Base-by-base conservation (phyloP, 1,139 yeast genomes). In the Arxiozyma slooffiae region DNA sequence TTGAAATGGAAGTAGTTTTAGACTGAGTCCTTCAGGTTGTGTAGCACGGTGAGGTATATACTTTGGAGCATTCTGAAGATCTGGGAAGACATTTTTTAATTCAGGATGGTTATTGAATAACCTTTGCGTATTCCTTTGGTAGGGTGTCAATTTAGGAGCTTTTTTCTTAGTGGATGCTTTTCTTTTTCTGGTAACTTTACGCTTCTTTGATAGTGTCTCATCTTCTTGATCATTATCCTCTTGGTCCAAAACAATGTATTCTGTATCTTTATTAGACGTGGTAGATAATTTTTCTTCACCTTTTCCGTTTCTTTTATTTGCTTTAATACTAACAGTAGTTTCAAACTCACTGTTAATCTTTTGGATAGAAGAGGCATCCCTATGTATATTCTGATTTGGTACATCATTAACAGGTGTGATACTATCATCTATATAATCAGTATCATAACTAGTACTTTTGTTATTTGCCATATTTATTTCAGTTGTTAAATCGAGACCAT, bases 1-100 rank as follows among this genome's bases (percentile, higher is more conserved):
- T 68, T 92, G 99, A 67, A 94, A 92, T 0, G 97, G 97, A 42
- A 92, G 71, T 42, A 92, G 69, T 40, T 75, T 76, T 45, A 89
- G 76, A 0, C 78, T 77, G 85, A 92, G 79, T 4, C 87, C 90
- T 1, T 71, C 76, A 0, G 98, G 98, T 60, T 90, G 97, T 8
- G 70, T 72, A 0, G 90, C 84, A 52, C 83, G 71, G 53, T 76
- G 79, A 0, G 81, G 80, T 22, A 69, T 71, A 22, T 81, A 78
- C 17, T 65, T 64, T 1, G 79, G 77, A 4, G 76, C 67, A 2
- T 72, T 67, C 44, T 74, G 79, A 51, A 92, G 71, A 53, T 79
- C 77, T 0, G 84, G 79, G 63, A 92, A 90, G 2, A 87, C 85
- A 43, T 78, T 79, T 54, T 76, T 75, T 48, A 92, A 72, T 49